Base-by-base conservation (phyloP, 2,329 filamentous ascomycete species). In the Penicillium sp. region DNA sequence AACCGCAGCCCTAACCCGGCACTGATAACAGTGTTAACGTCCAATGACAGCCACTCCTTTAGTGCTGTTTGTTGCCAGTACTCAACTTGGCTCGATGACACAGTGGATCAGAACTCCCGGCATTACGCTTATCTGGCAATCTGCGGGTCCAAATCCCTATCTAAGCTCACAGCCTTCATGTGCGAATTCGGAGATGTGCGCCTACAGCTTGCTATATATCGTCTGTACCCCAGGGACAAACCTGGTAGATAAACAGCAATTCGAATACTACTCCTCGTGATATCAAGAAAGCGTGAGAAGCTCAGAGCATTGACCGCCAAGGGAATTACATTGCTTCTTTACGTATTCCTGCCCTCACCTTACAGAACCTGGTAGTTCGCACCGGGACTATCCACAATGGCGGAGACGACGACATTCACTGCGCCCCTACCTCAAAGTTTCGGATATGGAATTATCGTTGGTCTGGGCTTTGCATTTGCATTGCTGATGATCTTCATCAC, bases 391-490 rank as follows among this genome's bases (percentile, higher is more conserved):
- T 5, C 8, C 24, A 45, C 34, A 39, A 68, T 69, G 66, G 57
- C 65, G 39, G 65, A 65, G 18, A 58, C 55, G 22, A 59, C 64
- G 47, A 61, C 60, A 10, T 74, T 73, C 44, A 59, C 61, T 11
- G 68, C 71, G 6, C 72, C 72, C 16, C 61, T 76, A 44, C 65
- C 72, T 59, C 84, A 89, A 66, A 85, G 83, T 52, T 87, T 86
- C 58, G 89, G 90, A 66, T 92, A 92, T 82, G 89, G 88, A 67
- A 86, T 92, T 62, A 84, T 92, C 47, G 75, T 92, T 32, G 89
- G 89, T 16, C 74, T 92, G 14, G 89, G 90, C 18, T 85, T 89
- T 64, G 81, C 83, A 24, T 92, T 92, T 74, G 87, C 89, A 38
- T 76, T 92, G 55, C 85, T 87, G 57, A 90, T 90, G 87, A 89